Evolutionary conservation across 371 early-diverging fungal species (phyloP), one percentile per base, ranked within the genome.

Genomic region (Syncephalis plumigaleata): DNA sequence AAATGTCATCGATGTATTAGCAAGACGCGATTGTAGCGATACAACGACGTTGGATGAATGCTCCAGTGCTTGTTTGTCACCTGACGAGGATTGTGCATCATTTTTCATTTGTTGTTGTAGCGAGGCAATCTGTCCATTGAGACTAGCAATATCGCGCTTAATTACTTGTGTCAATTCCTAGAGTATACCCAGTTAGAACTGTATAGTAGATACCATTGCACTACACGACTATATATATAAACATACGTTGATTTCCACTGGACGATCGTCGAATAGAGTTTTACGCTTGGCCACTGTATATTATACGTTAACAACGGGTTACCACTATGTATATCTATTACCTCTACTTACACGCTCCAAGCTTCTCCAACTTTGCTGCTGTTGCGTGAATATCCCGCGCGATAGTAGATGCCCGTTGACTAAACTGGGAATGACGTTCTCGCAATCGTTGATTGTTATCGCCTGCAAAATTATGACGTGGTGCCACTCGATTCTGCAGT

Each of bases 11-110:
- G 83, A 82, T 1, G 93, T 86, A 50, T 68, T 78, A 1, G 93
- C 94, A 39, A 97, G 64, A 61, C 79, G 84, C 46, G 87, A 80
- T 63, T 95, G 93, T 52, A 97, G 61, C 37, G 79, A 73, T 15
- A 88, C 76, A 17, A 97, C 87, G 9, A 97, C 84, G 55, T 87
- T 87, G n/a, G 80, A 61, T 9, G 87, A 81, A 67, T 97, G 98
- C 43, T 97, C 93, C 38, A 72, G 66, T 17, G 79, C 80, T 57
- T 94, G 91, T 50, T 77, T 77, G 16, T 67, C 70, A 18, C 60
- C 51, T 21, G 63, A 61, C 9, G 71, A 65, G 24, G 55, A 56
- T 18, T 31, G 22, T 38, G 50, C 57, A 17, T 59, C 55, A 18
- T 60, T 57, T 46, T 54, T 54, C 24, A 73, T 54, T 42, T 75